phyloP scores from a whole-genome alignment of 106 monocot species.

The Dactylorhiza incarnata region DNA sequence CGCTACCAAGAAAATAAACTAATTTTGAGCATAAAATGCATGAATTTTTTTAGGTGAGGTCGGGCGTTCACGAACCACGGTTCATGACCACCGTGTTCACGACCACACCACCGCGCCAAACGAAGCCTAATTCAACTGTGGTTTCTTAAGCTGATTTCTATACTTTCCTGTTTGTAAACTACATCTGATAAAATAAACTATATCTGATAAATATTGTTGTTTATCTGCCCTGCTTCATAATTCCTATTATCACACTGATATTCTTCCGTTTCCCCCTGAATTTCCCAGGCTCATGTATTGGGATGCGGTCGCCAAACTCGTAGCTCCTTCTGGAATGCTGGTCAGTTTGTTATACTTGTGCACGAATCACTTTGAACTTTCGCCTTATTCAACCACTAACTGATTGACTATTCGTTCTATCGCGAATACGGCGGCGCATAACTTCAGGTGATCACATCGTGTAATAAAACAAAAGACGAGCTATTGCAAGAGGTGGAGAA shows the following conservation, averaged over 20 bases:
- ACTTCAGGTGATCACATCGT: constrained; percentile 57
- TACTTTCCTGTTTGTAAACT: background rate
- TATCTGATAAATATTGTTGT: background rate
- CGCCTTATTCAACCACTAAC: background rate
- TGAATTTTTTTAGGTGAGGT: too few relatives aligned
- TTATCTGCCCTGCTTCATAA: background rate
- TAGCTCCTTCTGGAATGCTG: constrained; percentile 69
- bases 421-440: background rate
- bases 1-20: too few relatives aligned
- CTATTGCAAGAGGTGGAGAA: constrained; percentile 48
- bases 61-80: too few relatives aligned
- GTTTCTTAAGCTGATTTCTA: background rate
- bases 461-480: constrained; percentile 62
- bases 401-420: background rate
- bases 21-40: too few relatives aligned
- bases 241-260: background rate
- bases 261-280: background rate
- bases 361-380: background rate
- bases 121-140: too few relatives aligned
- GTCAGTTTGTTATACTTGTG: constrained; percentile 21
- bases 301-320: constrained; percentile 73
- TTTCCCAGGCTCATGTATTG: constrained; percentile 76
- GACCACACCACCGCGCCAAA: too few relatives aligned
- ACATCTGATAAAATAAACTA: background rate
- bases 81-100: too few relatives aligned